Conservation (phyloP, 108 stramenopile genomes). For the Tribonema minus region DNA sequence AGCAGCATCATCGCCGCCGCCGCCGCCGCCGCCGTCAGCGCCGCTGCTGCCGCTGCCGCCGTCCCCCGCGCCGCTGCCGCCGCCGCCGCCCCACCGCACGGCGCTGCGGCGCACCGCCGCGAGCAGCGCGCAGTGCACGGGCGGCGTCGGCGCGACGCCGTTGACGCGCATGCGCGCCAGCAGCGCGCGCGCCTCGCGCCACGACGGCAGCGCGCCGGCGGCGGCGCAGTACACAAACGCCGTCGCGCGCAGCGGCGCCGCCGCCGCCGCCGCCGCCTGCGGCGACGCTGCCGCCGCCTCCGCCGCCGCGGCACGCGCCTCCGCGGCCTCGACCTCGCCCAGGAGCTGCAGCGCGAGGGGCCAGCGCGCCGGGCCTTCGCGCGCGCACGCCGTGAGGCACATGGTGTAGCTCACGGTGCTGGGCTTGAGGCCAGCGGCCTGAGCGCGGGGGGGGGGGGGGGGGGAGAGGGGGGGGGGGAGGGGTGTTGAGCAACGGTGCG, state of each 20-base stretch:
- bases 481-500: too few species aligned
- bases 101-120: not conserved
- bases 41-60: too few species aligned
- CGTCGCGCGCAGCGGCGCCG: not conserved
- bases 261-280: not conserved
- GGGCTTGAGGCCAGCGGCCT: not conserved
- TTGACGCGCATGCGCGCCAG: not conserved
- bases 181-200: not conserved
- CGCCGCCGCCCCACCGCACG: too few species aligned
- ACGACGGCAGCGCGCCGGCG: not conserved
- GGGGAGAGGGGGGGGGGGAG: too few species aligned
- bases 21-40: too few species aligned
- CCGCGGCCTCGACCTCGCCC: not conserved
- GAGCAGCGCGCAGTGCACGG: not conserved
- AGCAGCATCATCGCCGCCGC: too few species aligned
- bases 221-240: not conserved
- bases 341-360: not conserved
- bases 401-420: not conserved
- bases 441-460: too few species aligned
- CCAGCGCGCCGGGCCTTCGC: not conserved
- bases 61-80: too few species aligned
- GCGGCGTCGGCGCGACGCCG: not conserved
- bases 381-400: not conserved
- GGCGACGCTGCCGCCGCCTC: not conserved
- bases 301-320: not conserved